Conservation (phyloP, 1,139 yeast species). For the Geotrichum europaeum region DNA sequence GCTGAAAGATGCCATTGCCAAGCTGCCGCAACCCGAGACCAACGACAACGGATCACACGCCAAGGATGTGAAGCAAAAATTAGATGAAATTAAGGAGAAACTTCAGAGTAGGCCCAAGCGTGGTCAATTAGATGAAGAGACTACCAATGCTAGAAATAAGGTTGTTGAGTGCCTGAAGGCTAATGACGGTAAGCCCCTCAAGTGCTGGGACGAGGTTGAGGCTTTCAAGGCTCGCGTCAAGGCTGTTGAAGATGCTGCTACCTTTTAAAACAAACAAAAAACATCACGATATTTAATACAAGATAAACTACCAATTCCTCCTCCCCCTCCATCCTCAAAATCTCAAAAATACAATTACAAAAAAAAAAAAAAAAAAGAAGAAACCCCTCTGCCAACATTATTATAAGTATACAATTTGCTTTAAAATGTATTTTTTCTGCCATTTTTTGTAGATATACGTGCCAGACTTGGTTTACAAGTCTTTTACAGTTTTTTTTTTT, state of each 20-base stretch:
- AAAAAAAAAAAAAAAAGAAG: neutral
- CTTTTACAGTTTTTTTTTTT: slow-evolving; percentile 25
- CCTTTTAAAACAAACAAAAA: slow-evolving; percentile 2
- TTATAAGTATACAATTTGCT: neutral
- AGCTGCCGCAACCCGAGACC: slow-evolving; percentile 31
- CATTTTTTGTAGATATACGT: neutral
- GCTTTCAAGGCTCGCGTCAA: slow-evolving; percentile 48
- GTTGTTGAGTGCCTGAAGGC: slow-evolving; percentile 62
- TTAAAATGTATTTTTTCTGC: neutral
- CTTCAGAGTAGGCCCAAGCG: slow-evolving; percentile 35
- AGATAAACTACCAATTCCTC: neutral
- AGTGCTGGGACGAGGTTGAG: slow-evolving; percentile 84
- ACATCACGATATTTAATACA: slow-evolving; percentile 2
- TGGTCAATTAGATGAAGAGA: slow-evolving; percentile 37
- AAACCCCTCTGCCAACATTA: neutral
- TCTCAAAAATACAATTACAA: neutral
- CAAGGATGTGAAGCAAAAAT: slow-evolving; percentile 32
- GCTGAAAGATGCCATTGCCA: slow-evolving; percentile 42
- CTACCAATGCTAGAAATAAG: slow-evolving; percentile 46
- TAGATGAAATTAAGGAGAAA: slow-evolving; percentile 43
- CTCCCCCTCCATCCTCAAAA: neutral
- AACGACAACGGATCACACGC: slow-evolving; percentile 34
- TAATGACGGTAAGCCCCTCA: slow-evolving; percentile 68
- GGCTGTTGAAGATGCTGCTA: slow-evolving; percentile 13
- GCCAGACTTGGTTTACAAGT: neutral